A percentile compares a stretch with the other conserved stretches of the same genome.
Conservation (phyloP, 768 basidiomycete genomes). For the Paxillus involutus region DNA sequence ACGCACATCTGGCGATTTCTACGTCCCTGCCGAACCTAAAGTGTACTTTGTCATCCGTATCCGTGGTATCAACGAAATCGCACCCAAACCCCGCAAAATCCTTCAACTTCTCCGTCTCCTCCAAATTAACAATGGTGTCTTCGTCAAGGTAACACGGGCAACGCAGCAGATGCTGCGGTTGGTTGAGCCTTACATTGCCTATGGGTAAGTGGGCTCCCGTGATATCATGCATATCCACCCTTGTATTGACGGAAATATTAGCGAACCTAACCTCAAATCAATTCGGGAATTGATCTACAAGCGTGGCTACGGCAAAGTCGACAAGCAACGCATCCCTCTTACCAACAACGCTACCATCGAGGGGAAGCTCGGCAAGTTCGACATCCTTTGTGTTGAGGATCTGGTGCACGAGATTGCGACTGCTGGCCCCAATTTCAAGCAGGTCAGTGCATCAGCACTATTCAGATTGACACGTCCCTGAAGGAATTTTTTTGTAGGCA, state of each 20-base stretch:
- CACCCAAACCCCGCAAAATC: constrained; percentile 99
- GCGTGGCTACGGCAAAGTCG: constrained; percentile 97
- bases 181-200: constrained; percentile 96
- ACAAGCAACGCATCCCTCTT: constrained; percentile 97
- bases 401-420: constrained; percentile 96
- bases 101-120: constrained; percentile 96
- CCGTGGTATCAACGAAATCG: constrained; percentile 99
- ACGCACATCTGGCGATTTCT: constrained; percentile 91
- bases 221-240: neutral
- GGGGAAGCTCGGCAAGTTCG: constrained; percentile 83
- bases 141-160: constrained; percentile 94
- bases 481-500: constrained; percentile 42
- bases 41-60: constrained; percentile 98
- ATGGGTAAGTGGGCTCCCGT: constrained; percentile 61
- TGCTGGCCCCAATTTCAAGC: constrained; percentile 98
- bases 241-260: constrained; percentile 28
- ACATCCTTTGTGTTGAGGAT: constrained; percentile 97
- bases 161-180: constrained; percentile 98
- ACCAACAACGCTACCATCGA: constrained; percentile 94
- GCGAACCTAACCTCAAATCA: constrained; percentile 95
- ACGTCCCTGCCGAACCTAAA: constrained; percentile 95
- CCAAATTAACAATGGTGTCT: constrained; percentile 99
- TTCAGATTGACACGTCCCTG: neutral
- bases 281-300: constrained; percentile 99
- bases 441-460: constrained; percentile 49